phyloP scores from a whole-genome alignment of 2,329 filamentous ascomycete species.

The Thelonectria discophora region DNA sequence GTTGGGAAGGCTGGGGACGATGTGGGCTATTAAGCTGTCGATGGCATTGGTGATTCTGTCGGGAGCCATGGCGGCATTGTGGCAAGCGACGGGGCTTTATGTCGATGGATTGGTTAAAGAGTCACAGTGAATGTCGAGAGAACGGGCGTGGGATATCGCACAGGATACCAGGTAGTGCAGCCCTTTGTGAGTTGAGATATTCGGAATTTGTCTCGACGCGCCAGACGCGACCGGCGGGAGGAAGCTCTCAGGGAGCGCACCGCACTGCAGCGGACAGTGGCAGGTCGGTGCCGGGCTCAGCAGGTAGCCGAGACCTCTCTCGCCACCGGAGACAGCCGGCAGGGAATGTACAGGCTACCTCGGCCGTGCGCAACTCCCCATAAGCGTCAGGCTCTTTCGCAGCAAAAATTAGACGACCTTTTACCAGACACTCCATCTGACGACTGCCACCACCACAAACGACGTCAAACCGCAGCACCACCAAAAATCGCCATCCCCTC shows the following conservation, averaged over 20 bases:
- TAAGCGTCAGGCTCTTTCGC: slow-evolving; percentile 37
- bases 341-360: slow-evolving; percentile 40
- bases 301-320: slow-evolving; percentile 34
- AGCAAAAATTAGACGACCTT: slow-evolving; percentile 47
- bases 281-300: slow-evolving; percentile 15
- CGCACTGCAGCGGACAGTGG: slow-evolving; percentile 3
- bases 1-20: slow-evolving; percentile 72
- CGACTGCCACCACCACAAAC: slow-evolving; percentile 35
- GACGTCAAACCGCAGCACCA: slow-evolving; percentile 38
- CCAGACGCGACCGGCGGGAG: slow-evolving; percentile 43
- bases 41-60: slow-evolving; percentile 81
- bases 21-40: slow-evolving; percentile 78
- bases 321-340: neutral
- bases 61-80: slow-evolving; percentile 65
- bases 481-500: slow-evolving; percentile 51
- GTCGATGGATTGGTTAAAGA: neutral
- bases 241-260: slow-evolving; percentile 27
- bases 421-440: slow-evolving; percentile 42
- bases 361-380: slow-evolving; percentile 31
- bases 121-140: neutral
- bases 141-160: no score
- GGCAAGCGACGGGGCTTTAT: slow-evolving; percentile 35
- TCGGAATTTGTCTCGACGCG: slow-evolving; percentile 21
- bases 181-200: slow-evolving; percentile 24
- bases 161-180: neutral